Evolutionary conservation across 768 basidiomycete species (phyloP), one percentile per base, ranked within the genome.

Genomic region (Collybia sordida): DNA sequence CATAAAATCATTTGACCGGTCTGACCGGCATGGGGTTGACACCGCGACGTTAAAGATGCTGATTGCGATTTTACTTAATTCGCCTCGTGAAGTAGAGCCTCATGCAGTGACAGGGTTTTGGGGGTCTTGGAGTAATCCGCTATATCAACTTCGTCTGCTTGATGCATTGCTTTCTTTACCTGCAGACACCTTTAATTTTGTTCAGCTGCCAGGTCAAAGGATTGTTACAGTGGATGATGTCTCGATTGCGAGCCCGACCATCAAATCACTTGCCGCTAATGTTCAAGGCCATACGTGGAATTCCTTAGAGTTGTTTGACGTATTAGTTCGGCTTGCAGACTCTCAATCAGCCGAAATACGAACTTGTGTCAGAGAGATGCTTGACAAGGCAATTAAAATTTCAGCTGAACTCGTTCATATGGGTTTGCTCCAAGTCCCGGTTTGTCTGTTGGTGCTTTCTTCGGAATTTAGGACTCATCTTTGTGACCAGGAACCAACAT

Each of bases 261-360:
- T 96, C 72, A 93, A 93, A 66, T 83, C 88, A 0, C 76, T 96
- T 28, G 93, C 94, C 0, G 86, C 85, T 2, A 93, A 90, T 58
- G 90, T 96, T 24, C 94, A 98, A 65, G 86, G 86, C 2, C 86
- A 91, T 56, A 88, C 92, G 0, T 98, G 95, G 95, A 98, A 98
- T 64, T 93, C 91, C 4, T 72, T 93, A 7, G 93, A 97, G 58
- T 72, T 98, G 36, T 90, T 95, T 58, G 85, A 93, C 66, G 85
- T 93, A 23, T 74, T 98, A 2, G 86, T 96, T n/a, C 79, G 82
- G 49, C 75, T 88, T 45, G 86, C 88, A 2, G 85, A 86, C 51
- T 82, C 85, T 2, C 87, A 92, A 22, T 81, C 76, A 18, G 54
- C 66, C 14, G 91, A 94, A 45, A 83, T 93, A 22, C 80, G 84